These are phyloP conservation scores for Schizosaccharomyces octosporus DNA, from an alignment of 805 yeast genomes.

Conservation along the genomic window DNA sequence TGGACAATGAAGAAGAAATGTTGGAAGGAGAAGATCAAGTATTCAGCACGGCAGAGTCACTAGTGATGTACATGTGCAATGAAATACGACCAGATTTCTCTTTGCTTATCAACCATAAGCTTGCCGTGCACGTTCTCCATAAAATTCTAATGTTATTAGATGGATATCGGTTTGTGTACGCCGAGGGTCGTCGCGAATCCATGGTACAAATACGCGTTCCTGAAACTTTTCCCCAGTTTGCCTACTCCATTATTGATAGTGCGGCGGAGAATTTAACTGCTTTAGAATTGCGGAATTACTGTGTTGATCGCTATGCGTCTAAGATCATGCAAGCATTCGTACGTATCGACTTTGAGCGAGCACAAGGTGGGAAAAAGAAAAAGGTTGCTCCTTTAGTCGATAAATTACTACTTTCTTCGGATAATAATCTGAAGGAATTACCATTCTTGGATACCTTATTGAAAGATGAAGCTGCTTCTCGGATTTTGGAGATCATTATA, in stretches of 20 bases:
- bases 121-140: neutral
- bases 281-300: neutral
- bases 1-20: conserved; percentile 8
- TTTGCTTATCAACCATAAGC: neutral
- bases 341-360: neutral
- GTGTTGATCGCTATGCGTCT: neutral
- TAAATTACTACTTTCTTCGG: neutral
- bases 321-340: neutral
- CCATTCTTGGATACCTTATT: conserved; percentile 42
- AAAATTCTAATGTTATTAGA: neutral
- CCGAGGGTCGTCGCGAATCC: neutral
- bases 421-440: neutral
- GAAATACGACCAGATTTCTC: conserved; percentile 36
- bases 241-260: neutral
- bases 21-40: conserved; percentile 8
- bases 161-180: neutral
- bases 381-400: neutral
- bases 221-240: neutral
- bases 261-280: neutral
- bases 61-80: conserved; percentile 29
- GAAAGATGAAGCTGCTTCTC: conserved; percentile 79
- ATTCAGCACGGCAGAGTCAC: conserved; percentile 33
- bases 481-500: conserved; percentile 53
- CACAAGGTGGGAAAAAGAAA: neutral
- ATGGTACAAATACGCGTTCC: neutral